Conservation (phyloP, 805 yeast species). For the Tanozyma kutaoensis region DNA sequence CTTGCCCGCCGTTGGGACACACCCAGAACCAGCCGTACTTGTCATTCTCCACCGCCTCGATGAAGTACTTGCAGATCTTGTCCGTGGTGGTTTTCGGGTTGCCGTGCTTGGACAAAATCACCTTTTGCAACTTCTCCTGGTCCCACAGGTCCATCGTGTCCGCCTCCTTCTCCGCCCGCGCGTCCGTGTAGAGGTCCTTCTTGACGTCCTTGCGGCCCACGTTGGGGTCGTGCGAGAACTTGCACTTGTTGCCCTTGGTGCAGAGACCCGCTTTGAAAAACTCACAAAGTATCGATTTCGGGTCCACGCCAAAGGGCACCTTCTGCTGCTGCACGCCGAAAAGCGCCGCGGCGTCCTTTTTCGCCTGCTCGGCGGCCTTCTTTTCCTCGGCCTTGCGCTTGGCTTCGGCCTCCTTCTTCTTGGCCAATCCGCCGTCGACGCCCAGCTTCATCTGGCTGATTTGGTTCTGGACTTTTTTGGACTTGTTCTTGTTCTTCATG, state of each 20-base stretch:
- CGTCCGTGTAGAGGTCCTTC: constrained; percentile 88
- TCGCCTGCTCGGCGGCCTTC: constrained; percentile 84
- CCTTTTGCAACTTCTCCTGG: constrained; percentile 83
- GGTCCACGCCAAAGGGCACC: constrained; percentile 95
- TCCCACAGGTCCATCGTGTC: constrained; percentile 98
- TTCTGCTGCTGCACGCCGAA: constrained; percentile 66
- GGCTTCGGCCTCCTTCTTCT: constrained; percentile 64
- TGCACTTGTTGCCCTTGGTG: constrained; percentile 76
- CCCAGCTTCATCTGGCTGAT: constrained; percentile 28
- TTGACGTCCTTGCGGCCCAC: constrained; percentile 81
- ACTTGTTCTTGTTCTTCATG: constrained; percentile 87
- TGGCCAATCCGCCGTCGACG: constrained; percentile 36
- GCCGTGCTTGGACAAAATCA: constrained; percentile 85
- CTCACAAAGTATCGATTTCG: constrained; percentile 85
- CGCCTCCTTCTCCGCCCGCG: constrained; percentile 52
- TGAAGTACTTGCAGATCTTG: constrained; percentile 83
- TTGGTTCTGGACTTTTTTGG: constrained; percentile 69
- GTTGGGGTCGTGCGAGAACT: constrained; percentile 80
- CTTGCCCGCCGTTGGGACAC: constrained; percentile 89
- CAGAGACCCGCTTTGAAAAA: constrained; percentile 81
- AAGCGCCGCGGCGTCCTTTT: constrained; percentile 71
- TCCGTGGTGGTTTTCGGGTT: constrained; percentile 91
- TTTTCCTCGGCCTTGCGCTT: constrained; percentile 62
- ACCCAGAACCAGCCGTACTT: constrained; percentile 99
- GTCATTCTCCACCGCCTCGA: constrained; percentile 93